phyloP scores from a whole-genome alignment of 2,329 filamentous ascomycete genomes.

The Phaeosphaeria sp. region DNA sequence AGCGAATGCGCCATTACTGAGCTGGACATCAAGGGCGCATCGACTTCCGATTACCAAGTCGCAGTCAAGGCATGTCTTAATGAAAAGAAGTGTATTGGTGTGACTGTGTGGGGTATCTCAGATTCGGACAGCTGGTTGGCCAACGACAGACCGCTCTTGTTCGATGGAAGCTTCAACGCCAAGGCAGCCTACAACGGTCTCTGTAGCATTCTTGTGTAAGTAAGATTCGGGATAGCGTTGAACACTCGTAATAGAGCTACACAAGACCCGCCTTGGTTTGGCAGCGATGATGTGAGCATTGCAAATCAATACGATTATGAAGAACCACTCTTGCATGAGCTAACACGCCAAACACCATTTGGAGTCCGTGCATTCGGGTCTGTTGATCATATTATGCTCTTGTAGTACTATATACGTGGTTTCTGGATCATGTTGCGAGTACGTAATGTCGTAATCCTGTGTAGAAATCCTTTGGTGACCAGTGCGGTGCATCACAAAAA shows the following conservation, averaged over 20 bases:
- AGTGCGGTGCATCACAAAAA: too few species aligned
- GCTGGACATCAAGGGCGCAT: constrained; percentile 68
- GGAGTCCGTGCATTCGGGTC: too few species aligned
- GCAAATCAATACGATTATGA: too few species aligned
- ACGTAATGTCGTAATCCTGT: too few species aligned
- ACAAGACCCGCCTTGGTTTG: neutral
- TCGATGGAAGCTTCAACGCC: constrained; percentile 49
- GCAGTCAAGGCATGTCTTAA: constrained; percentile 62
- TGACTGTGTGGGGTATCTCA: constrained; percentile 66
- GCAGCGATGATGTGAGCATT: neutral
- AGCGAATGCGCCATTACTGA: constrained; percentile 70
- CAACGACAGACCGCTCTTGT: constrained; percentile 48
- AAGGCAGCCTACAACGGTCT: constrained; percentile 50
- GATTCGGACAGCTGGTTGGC: constrained; percentile 54
- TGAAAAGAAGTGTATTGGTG: constrained; percentile 66
- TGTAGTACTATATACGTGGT: too few species aligned
- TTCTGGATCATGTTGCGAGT: too few species aligned
- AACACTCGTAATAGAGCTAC: neutral
- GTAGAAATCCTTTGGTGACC: too few species aligned
- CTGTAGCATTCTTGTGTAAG: constrained; percentile 19
- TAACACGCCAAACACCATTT: too few species aligned
- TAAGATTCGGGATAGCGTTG: neutral
- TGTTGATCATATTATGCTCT: too few species aligned
- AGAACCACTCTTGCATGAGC: too few species aligned
- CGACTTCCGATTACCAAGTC: constrained; percentile 64